These are phyloP conservation scores for Sporothrix mexicana DNA, from an alignment of 2,329 filamentous ascomycete species.

Conservation along the genomic window DNA sequence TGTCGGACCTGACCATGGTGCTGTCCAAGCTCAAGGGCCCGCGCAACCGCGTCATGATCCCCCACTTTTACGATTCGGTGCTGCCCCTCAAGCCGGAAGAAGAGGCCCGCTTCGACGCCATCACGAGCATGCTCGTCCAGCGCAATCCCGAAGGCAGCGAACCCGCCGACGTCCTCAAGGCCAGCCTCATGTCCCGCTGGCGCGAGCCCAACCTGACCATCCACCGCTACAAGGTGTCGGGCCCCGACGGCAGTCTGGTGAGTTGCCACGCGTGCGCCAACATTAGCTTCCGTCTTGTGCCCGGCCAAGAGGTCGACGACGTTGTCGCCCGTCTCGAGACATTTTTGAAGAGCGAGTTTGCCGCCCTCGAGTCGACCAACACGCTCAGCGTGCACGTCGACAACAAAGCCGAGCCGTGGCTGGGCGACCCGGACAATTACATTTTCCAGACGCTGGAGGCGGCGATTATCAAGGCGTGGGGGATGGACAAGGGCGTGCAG, in stretches of 20 bases:
- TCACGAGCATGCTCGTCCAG: slow-evolving; percentile 75
- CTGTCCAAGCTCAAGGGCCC: slow-evolving; percentile 81
- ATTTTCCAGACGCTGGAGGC: slow-evolving; percentile 89
- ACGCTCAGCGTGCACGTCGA: slow-evolving; percentile 81
- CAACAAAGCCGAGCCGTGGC: slow-evolving; percentile 93
- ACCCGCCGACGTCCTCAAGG: slow-evolving; percentile 72
- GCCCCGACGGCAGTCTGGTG: slow-evolving; percentile 89
- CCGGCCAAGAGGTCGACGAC: slow-evolving; percentile 85
- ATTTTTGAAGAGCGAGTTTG: slow-evolving; percentile 75
- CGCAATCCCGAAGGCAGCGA: slow-evolving; percentile 65
- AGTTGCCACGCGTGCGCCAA: slow-evolving; percentile 87
- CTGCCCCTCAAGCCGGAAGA: slow-evolving; percentile 76
- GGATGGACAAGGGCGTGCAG: slow-evolving; percentile 52
- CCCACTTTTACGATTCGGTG: slow-evolving; percentile 86
- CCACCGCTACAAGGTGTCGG: slow-evolving; percentile 90
- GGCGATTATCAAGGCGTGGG: slow-evolving; percentile 86
- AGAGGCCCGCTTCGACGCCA: slow-evolving; percentile 80
- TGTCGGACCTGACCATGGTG: slow-evolving; percentile 87
- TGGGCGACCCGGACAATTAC: slow-evolving; percentile 87
- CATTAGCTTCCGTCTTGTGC: slow-evolving; percentile 88
- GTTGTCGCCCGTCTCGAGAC: slow-evolving; percentile 70
- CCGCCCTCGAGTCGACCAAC: slow-evolving; percentile 78
- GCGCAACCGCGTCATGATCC: slow-evolving; percentile 81
- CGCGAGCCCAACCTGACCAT: slow-evolving; percentile 93
- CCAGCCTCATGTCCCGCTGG: slow-evolving; percentile 91